A percentile compares a stretch with the other conserved stretches of the same genome.
These are phyloP conservation scores for Pseudogymnoascus sp. DNA, from an alignment of 2,329 filamentous ascomycete species.

Conservation along the genomic window DNA sequence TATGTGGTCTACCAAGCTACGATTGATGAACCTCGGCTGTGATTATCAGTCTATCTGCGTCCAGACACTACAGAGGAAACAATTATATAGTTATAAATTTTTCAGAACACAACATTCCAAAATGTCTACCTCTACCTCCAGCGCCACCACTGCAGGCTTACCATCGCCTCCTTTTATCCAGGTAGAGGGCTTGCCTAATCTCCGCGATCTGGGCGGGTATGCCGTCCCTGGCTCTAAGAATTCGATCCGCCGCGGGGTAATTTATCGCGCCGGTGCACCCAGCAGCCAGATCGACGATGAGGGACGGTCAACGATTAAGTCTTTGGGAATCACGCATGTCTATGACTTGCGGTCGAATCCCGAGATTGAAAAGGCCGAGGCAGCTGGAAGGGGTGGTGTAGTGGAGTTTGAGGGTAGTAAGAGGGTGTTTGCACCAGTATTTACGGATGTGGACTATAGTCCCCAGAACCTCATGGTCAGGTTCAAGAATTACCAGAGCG, in stretches of 20 bases:
- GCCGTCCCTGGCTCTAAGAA: constrained; percentile 30
- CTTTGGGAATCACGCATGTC: constrained; percentile 58
- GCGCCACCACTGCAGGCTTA: constrained; percentile 13
- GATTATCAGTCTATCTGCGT: background rate
- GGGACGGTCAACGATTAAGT: background rate
- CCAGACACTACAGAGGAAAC: background rate
- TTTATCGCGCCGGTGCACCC: constrained; percentile 65
- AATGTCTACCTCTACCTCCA: constrained; percentile 14
- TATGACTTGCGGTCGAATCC: constrained; percentile 60
- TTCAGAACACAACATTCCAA: background rate
- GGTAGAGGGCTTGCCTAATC: constrained; percentile 57
- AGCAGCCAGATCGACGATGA: background rate
- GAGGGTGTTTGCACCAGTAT: constrained; percentile 58
- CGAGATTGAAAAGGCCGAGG: constrained; percentile 46
- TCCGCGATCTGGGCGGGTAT: constrained; percentile 61
- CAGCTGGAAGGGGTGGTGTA: constrained; percentile 30
- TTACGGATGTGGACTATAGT: constrained; percentile 51
- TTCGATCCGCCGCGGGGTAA: constrained; percentile 43
- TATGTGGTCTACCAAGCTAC: background rate
- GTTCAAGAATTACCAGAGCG: constrained; percentile 51
- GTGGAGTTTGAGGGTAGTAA: constrained; percentile 44
- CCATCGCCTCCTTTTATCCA: constrained; percentile 41
- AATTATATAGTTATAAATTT: background rate
- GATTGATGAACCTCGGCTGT: background rate
- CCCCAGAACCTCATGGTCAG: constrained; percentile 57